Evolutionary conservation across 345 rosid genomes (phyloP).

Genomic region (Eucalyptus victrix): DNA sequence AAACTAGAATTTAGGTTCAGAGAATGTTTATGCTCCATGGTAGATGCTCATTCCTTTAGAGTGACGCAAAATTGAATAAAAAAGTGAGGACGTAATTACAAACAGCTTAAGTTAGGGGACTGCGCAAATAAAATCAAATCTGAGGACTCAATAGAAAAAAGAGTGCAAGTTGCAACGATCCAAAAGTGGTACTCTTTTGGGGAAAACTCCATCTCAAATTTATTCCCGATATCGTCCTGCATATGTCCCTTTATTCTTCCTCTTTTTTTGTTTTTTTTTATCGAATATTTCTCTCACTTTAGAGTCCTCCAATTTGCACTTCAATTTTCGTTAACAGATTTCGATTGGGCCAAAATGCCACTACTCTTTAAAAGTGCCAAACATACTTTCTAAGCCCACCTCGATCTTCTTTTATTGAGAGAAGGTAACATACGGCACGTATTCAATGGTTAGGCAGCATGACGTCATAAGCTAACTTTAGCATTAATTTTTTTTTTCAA

Average conservation of each 20-base stretch:
- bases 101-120: not conserved
- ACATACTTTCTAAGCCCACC: not conserved
- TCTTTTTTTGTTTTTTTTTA: too few species aligned
- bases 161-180: not conserved
- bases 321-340: not conserved
- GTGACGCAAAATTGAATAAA: not conserved
- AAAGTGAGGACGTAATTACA: not conserved
- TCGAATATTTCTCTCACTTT: not conserved
- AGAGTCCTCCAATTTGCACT: not conserved
- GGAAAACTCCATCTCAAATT: not conserved
- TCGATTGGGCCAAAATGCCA: not conserved
- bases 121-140: not conserved
- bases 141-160: not conserved
- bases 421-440: not conserved
- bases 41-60: not conserved
- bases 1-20: not conserved
- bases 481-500: not conserved
- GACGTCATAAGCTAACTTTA: not conserved
- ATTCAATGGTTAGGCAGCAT: not conserved
- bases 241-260: not conserved
- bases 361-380: not conserved
- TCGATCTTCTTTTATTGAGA: not conserved
- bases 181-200: not conserved
- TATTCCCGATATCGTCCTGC: not conserved
- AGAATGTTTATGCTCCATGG: not conserved